phyloP scores from a whole-genome alignment of 768 basidiomycete genomes.

The Guyanaporus albipodus region DNA sequence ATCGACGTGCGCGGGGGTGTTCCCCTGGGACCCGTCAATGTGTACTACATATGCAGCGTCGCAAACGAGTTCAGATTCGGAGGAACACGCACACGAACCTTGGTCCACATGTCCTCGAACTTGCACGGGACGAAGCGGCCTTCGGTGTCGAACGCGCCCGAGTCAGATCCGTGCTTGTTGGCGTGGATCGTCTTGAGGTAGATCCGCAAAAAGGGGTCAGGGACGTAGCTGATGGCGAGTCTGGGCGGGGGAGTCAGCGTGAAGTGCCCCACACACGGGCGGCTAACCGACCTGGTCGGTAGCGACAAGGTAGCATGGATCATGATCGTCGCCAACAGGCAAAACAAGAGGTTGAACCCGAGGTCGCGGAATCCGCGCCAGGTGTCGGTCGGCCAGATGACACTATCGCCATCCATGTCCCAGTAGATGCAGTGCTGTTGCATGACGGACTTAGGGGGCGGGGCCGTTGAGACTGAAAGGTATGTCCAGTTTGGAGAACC shows the following conservation, averaged over 20 bases:
- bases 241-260: conserved; percentile 9
- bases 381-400: conserved; percentile 45
- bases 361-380: conserved; percentile 39
- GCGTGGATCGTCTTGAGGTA: conserved; percentile 33
- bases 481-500: neutral
- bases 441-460: conserved; percentile 31
- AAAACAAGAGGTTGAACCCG: conserved; percentile 38
- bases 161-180: conserved; percentile 42
- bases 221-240: conserved; percentile 25
- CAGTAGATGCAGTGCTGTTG: conserved; percentile 42
- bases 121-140: conserved; percentile 39
- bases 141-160: conserved; percentile 39
- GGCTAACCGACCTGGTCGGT: conserved; percentile 25
- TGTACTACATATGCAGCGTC: conserved; percentile 13
- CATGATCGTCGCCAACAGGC: conserved; percentile 32
- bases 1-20: conserved; percentile 18
- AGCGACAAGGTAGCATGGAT: conserved; percentile 37
- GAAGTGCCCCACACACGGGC: neutral
- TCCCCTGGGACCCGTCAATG: conserved; percentile 3
- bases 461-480: neutral
- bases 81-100: too few species aligned
- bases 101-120: conserved; percentile 44
- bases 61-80: too few species aligned
- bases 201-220: conserved; percentile 42
- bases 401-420: conserved; percentile 38